A percentile compares a stretch with the other conserved stretches of the same genome.
Evolutionary conservation across 2,329 filamentous ascomycete genomes (phyloP).

Genomic region (Drechslerella stenobrocha): DNA sequence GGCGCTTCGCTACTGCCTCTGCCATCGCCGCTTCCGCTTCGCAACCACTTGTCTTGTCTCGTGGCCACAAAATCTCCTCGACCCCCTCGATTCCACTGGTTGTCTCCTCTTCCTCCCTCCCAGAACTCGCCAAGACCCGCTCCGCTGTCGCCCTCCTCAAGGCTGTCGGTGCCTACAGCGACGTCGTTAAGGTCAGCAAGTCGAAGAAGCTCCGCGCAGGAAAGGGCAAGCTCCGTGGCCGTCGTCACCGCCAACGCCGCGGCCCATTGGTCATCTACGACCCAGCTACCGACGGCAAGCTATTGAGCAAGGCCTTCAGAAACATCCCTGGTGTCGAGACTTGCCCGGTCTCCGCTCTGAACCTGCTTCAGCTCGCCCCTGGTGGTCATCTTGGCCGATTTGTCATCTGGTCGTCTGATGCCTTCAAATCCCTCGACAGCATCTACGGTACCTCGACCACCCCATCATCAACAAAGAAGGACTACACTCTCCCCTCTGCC

Average conservation of each 20-base stretch:
- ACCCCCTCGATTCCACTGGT: conserved; percentile 97
- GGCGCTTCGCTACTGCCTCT: conserved; percentile 96
- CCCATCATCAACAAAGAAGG: conserved; percentile 93
- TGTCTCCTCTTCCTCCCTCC: conserved; percentile 86
- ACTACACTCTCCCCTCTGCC: conserved; percentile 95
- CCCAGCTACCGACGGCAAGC: conserved; percentile 91
- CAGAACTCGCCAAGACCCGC: conserved; percentile 82
- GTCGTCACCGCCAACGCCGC: conserved; percentile 95
- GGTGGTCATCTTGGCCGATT: conserved; percentile 99
- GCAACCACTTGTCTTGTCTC: conserved; percentile 90
- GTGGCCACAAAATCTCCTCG: conserved; percentile 90
- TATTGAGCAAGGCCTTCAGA: conserved; percentile 91
- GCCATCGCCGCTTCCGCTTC: conserved; percentile 95
- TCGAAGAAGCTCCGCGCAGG: conserved; percentile 97
- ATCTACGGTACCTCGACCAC: conserved; percentile 93
- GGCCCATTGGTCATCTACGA: conserved; percentile 98
- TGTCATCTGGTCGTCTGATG: conserved; percentile 97
- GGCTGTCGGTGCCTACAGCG: conserved; percentile 83
- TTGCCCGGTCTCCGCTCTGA: conserved; percentile 87
- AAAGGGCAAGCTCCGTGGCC: conserved; percentile 98
- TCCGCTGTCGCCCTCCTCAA: conserved; percentile 83
- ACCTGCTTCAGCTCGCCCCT: conserved; percentile 98
- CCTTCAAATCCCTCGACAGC: conserved; percentile 93
- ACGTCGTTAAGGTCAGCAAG: conserved; percentile 92
- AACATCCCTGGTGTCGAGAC: conserved; percentile 99